Percentiles rank a stretch among this genome's conserved stretches.
phyloP scores from a whole-genome alignment of 2,329 filamentous ascomycete species.

The Exophiala aquamarina region DNA sequence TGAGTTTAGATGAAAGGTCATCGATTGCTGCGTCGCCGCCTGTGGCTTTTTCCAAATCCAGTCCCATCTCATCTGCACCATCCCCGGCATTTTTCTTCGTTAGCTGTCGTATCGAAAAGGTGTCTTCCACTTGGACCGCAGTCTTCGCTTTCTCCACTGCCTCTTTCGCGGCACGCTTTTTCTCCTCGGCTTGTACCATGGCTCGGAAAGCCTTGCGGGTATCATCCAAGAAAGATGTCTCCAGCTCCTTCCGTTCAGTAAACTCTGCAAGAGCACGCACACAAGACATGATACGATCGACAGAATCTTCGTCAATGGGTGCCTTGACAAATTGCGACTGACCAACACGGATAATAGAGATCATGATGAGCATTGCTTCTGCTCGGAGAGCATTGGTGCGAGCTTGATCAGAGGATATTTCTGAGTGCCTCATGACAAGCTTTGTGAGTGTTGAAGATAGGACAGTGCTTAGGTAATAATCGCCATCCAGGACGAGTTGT shows the following conservation, averaged over 20 bases:
- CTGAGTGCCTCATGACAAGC: constrained; percentile 93
- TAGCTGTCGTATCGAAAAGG: constrained; percentile 87
- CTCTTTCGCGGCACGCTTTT: constrained; percentile 94
- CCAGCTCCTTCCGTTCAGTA: constrained; percentile 81
- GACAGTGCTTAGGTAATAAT: constrained; percentile 93
- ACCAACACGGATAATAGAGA: constrained; percentile 94
- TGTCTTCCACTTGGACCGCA: constrained; percentile 92
- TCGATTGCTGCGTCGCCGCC: constrained; percentile 83
- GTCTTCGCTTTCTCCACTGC: constrained; percentile 90
- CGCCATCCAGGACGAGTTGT: constrained; percentile 92
- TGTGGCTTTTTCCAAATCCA: constrained; percentile 90
- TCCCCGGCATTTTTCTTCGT: constrained; percentile 86
- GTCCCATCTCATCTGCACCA: constrained; percentile 78
- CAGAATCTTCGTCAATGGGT: constrained; percentile 93
- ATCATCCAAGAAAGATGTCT: constrained; percentile 89
- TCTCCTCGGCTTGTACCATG: constrained; percentile 97
- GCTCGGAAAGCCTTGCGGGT: constrained; percentile 93
- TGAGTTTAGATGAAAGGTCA: constrained; percentile 90
- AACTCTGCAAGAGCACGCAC: constrained; percentile 91
- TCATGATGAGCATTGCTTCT: constrained; percentile 99
- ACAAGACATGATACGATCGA: constrained; percentile 98
- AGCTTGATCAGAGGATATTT: constrained; percentile 81
- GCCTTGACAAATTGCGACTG: constrained; percentile 99
- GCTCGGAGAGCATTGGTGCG: constrained; percentile 92
- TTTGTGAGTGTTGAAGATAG: constrained; percentile 96